Percentiles rank a stretch among this genome's conserved stretches.
Conservation (phyloP, 768 basidiomycete genomes). For the Gautieria morchelliformis region DNA sequence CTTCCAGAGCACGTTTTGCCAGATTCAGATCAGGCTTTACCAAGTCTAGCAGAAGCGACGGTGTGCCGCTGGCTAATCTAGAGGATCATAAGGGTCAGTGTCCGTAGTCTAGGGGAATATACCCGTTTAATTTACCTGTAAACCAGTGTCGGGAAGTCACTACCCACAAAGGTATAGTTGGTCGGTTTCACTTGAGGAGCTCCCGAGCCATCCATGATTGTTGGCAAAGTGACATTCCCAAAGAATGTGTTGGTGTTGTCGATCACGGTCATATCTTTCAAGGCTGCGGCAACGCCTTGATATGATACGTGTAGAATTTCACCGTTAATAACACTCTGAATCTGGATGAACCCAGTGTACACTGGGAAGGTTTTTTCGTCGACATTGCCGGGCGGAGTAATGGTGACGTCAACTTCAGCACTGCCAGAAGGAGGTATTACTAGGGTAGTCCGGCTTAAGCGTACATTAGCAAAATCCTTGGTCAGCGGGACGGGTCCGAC, state of each 20-base stretch:
- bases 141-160: constrained; percentile 32
- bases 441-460: constrained; percentile 30
- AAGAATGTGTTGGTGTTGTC: constrained; percentile 42
- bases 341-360: constrained; percentile 48
- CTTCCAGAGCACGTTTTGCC: constrained; percentile 15
- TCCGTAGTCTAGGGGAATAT: not conserved
- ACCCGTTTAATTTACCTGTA: constrained; percentile 23
- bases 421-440: constrained; percentile 37
- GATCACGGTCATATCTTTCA: constrained; percentile 40
- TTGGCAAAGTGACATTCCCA: constrained; percentile 33
- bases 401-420: constrained; percentile 31
- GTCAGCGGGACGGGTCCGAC: constrained; percentile 44
- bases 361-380: constrained; percentile 40
- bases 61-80: constrained; percentile 41
- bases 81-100: not conserved
- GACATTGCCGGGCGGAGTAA: constrained; percentile 37
- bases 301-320: constrained; percentile 37
- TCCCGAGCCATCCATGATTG: constrained; percentile 31
- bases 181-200: constrained; percentile 29
- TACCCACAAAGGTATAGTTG: constrained; percentile 38
- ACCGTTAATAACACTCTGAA: constrained; percentile 8
- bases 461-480: constrained; percentile 34
- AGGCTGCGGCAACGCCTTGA: constrained; percentile 32
- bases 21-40: constrained; percentile 34
- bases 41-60: constrained; percentile 36